Base-by-base conservation (phyloP, 306 rosid species). In the Prunus mume region DNA sequence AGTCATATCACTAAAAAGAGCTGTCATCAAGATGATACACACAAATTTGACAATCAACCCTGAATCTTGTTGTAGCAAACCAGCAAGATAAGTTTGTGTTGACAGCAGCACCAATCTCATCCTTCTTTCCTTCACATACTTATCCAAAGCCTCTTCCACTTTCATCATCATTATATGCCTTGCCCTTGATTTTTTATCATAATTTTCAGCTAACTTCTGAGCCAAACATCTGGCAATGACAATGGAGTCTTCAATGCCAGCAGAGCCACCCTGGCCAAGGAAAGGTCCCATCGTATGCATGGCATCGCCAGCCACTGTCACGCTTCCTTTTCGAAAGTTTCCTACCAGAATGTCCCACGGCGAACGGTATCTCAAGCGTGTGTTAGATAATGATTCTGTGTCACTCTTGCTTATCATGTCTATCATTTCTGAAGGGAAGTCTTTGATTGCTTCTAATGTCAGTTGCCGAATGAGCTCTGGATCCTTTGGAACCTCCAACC, bases 251-350 rank as follows among this genome's bases (percentile, higher is more conserved):
- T 90, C 90, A 11, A 90, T 27, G 18, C 81, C 84, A 0, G 88
- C 82, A 0, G 96, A 83, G 57, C 92, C 90, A 60, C 95, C 91
- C 3, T 90, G 96, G 30, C 87, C 92, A 56, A 85, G 72, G 64
- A 90, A 90, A 17, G 96, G 96, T 2, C 92, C 91, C 56, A 85
- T 85, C n/a, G 74, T 80, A 76, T 90, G 92, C 89, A 88, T 83
- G 38, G 92, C 90, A n/a, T 90, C 96, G 7, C 92, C 96, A 0
- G 92, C 92, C n/a, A 90, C 57, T n/a, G 83, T 74, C 19, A 78
- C 51, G 4, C 78, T 81, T 9, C 89, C 86, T 34, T 83, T 86
- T 19, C 71, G 66, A 12, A 88, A 88, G 0, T 57, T 83, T 70
- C 58, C 65, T 0, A 76, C 28, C 10, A 88, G 22, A n/a, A 86